Evolutionary conservation across 1,284 basidiomycete genomes (phyloP).

Genomic region (Ceratobasidium papillatum): DNA sequence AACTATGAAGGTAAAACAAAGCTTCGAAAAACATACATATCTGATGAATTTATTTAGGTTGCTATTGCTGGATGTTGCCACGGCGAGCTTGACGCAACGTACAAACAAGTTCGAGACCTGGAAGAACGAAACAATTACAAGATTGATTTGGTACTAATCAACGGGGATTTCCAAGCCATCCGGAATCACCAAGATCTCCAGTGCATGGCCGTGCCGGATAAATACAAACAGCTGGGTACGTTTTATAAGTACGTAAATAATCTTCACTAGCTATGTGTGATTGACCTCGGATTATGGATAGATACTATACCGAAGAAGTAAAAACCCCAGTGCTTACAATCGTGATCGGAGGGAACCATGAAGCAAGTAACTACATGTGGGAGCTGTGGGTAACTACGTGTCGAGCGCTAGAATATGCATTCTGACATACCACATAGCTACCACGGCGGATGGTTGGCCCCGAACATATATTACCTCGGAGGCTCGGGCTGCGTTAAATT

Average conservation of each 20-base stretch:
- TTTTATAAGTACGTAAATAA: conserved; percentile 74
- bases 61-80: conserved; percentile 97
- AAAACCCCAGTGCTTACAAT: conserved; percentile 89
- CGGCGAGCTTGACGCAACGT: conserved; percentile 87
- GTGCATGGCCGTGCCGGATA: conserved; percentile 90
- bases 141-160: conserved; percentile 87
- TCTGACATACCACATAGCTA: conserved; percentile 62
- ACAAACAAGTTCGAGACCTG: conserved; percentile 73
- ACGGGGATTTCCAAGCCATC: conserved; percentile 96
- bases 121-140: conserved; percentile 70
- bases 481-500: conserved; percentile 90
- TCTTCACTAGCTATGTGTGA: not conserved
- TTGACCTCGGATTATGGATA: conserved; percentile 48
- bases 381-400: conserved; percentile 73
- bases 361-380: conserved; percentile 97
- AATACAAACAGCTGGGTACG: conserved; percentile 85
- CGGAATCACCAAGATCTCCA: conserved; percentile 87
- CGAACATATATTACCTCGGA: conserved; percentile 97
- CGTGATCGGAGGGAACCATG: conserved; percentile 98
- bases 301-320: conserved; percentile 87
- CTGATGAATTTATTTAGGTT: conserved; percentile 60
- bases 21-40: not conserved
- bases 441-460: conserved; percentile 95
- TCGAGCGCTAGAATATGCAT: conserved; percentile 3
- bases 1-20: conserved; percentile 23